phyloP scores from a whole-genome alignment of 306 rosid genomes.

The Quercus variabilis region DNA sequence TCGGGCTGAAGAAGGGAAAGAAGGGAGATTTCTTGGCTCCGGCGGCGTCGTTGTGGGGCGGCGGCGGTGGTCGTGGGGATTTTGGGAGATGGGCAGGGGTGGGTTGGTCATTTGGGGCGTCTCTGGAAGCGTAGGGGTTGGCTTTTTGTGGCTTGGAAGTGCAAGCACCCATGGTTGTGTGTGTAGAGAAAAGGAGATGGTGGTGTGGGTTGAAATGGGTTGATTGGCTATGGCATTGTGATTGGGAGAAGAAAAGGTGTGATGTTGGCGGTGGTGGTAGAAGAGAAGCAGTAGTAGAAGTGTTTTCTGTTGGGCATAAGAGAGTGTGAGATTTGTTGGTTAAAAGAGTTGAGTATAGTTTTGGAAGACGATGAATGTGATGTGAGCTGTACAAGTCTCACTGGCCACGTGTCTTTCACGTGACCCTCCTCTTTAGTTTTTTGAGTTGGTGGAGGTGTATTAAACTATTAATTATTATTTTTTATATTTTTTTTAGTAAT shows the following conservation, averaged over 20 bases:
- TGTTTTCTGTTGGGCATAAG: not conserved
- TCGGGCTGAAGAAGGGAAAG: conserved; percentile 83
- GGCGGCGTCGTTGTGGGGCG: conserved; percentile 15
- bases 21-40: conserved; percentile 66
- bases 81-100: conserved; percentile 49
- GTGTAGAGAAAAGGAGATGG: not conserved
- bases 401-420: conserved; percentile 53
- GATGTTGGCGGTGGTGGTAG: too few relatives aligned
- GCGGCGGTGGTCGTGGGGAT: conserved; percentile 31
- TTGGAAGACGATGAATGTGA: not conserved
- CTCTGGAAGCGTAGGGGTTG: conserved; percentile 62
- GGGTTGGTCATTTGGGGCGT: conserved; percentile 24
- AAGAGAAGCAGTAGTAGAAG: too few relatives aligned
- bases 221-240: too few relatives aligned
- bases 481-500: too few relatives aligned
- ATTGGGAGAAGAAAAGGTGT: too few relatives aligned
- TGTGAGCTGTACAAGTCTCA: conserved; percentile 12
- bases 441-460: conserved; percentile 9
- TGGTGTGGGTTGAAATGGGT: too few relatives aligned
- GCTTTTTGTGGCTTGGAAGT: conserved; percentile 80
- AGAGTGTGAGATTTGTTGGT: not conserved
- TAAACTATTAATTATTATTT: not conserved
- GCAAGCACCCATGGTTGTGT: conserved; percentile 70
- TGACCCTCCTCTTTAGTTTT: conserved; percentile 27
- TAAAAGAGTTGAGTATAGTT: conserved; percentile 21